A percentile compares a stretch with the other conserved stretches of the same genome.
phyloP scores from a whole-genome alignment of 495 filamentous ascomycete genomes.

The Aspergillus sclerotioniger region DNA sequence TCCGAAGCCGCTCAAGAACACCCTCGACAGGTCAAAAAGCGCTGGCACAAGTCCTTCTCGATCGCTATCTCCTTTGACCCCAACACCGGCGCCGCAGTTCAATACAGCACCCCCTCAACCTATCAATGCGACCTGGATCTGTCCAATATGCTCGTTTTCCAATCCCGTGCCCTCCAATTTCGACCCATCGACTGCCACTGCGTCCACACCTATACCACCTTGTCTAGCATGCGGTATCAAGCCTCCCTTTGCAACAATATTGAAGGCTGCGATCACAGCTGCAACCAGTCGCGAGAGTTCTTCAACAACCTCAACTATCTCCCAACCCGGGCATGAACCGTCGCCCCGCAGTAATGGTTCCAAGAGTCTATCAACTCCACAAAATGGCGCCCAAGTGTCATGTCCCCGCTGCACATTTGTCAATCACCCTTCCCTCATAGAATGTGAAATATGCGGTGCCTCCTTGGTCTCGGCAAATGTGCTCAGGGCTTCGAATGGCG shows the following conservation, averaged over 20 bases:
- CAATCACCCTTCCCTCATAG: constrained; percentile 83
- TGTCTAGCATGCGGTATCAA: constrained; percentile 95
- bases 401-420: constrained; percentile 93
- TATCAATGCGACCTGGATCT: constrained; percentile 85
- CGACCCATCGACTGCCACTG: constrained; percentile 72
- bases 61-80: constrained; percentile 29
- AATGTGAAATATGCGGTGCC: constrained; percentile 90
- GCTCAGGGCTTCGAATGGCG: constrained; percentile 21
- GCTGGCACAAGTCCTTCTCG: constrained; percentile 35
- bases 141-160: constrained; percentile 95
- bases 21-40: constrained; percentile 32
- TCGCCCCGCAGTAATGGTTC: constrained; percentile 10
- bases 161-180: constrained; percentile 94
- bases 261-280: constrained; percentile 79
- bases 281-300: constrained; percentile 52
- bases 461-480: constrained; percentile 49
- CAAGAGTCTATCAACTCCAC: neutral
- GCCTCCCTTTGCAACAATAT: constrained; percentile 72
- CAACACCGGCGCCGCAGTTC: constrained; percentile 16
- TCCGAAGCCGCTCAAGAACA: constrained; percentile 67
- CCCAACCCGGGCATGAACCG: constrained; percentile 15
- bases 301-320: constrained; percentile 17
- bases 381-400: constrained; percentile 21
- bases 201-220: constrained; percentile 73
- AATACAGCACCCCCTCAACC: constrained; percentile 28